These are phyloP conservation scores for Alternaria burnsii DNA, from an alignment of 2,329 filamentous ascomycete genomes.

Conservation along the genomic window DNA sequence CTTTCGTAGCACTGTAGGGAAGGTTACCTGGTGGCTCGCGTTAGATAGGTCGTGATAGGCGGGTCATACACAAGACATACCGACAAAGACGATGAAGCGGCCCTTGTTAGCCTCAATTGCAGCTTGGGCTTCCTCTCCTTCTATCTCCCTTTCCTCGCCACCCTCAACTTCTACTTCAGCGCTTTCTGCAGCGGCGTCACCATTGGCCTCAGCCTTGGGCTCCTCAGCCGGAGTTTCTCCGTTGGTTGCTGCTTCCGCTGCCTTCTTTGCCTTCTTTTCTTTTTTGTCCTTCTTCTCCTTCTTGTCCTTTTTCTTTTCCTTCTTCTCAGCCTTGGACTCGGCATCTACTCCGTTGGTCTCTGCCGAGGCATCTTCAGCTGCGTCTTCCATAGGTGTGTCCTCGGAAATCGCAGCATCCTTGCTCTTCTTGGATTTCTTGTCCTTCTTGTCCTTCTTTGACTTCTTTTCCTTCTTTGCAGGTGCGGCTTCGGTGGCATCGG, in stretches of 20 bases:
- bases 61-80: constrained; percentile 49
- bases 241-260: constrained; percentile 22
- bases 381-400: constrained; percentile 17
- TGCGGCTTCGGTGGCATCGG: constrained; percentile 26
- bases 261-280: constrained; percentile 42
- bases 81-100: constrained; percentile 81
- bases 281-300: constrained; percentile 41
- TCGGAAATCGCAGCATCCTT: constrained; percentile 18
- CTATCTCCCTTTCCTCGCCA: constrained; percentile 28
- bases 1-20: constrained; percentile 79
- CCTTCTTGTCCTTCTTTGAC: constrained; percentile 36
- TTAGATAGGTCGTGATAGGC: constrained; percentile 3
- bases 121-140: constrained; percentile 21
- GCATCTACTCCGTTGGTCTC: constrained; percentile 22
- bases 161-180: constrained; percentile 27
- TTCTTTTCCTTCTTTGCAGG: constrained; percentile 32
- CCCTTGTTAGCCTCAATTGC: constrained; percentile 49
- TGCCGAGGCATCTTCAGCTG: constrained; percentile 18
- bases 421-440: constrained; percentile 30
- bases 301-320: constrained; percentile 36
- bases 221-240: constrained; percentile 24
- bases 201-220: constrained; percentile 26
- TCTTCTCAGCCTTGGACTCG: constrained; percentile 31
- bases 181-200: constrained; percentile 22
- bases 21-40: constrained; percentile 73